These are phyloP conservation scores for Volvox carteri DNA, from an alignment of 163 green algal genomes.

Conservation along the genomic window DNA sequence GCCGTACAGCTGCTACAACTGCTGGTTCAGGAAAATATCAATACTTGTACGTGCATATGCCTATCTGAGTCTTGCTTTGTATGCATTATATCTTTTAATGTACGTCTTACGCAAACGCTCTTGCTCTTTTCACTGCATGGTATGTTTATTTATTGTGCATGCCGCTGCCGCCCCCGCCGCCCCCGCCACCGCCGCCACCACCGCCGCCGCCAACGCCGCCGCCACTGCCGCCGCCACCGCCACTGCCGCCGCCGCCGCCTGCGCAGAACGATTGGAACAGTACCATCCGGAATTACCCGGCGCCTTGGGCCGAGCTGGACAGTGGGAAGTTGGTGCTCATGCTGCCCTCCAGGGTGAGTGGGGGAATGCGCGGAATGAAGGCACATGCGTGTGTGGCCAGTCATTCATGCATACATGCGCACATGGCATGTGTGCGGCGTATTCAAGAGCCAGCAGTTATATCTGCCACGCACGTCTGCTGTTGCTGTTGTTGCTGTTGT, in stretches of 20 bases:
- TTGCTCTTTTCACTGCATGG: no score
- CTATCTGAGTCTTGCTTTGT: no score
- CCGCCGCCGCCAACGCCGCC: neutral
- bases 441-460: neutral
- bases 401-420: neutral
- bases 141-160: no score
- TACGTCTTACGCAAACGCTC: no score
- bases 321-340: slow-evolving; percentile 28
- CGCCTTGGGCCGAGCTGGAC: slow-evolving; percentile 49
- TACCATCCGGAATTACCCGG: slow-evolving; percentile 30
- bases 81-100: no score
- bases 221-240: neutral
- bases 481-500: neutral
- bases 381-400: neutral
- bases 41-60: no score
- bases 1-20: no score
- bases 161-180: no score
- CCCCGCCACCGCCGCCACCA: no score
- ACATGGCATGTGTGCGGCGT: neutral
- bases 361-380: neutral
- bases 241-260: neutral
- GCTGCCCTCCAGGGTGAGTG: slow-evolving; percentile 10
- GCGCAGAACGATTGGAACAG: slow-evolving; percentile 15
- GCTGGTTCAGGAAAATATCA: no score
- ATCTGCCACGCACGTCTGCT: neutral